Evolutionary conservation across 1,284 basidiomycete species (phyloP), one percentile per base, ranked within the genome.

Genomic region (Leccinum proliferum): DNA sequence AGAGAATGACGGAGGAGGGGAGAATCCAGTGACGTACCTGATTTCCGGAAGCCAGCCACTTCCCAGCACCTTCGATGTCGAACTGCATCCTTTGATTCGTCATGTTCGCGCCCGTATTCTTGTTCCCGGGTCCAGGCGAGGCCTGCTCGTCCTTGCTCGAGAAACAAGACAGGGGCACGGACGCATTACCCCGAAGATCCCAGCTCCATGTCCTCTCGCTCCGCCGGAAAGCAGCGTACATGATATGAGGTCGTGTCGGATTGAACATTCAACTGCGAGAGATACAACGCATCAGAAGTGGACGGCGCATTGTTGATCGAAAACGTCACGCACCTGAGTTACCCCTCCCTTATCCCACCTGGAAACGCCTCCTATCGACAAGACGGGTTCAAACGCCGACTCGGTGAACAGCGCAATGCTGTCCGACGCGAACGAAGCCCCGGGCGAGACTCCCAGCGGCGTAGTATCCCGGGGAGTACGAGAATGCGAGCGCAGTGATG

Each of bases 71-170:
- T 70, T 96, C 93, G 1, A 96, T 72, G 67, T 93, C 92, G 70
- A 96, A 96, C 32, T 78, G 74, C 18, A 89, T 76, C 65, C 84
- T 86, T 74, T 96, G 94, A 71, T 96, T 95, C 18, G 90, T 90
- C 57, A 66, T 41, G 32, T 58, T 29, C 25, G 11, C 21, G 18
- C 18, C 11, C 11, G n/a, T 48, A 18, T 48, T 48, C 6, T 59
- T 43, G 34, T 43, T 34, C 25, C 41, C 10, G 7, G 58, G 39
- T 29, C 34, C 50, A 18, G 52, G 18, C 1, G 59, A 46, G 7
- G 29, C 25, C 9, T 21, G 6, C 18, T 48, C 46, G 21, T 3
- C 11, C 15, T 0, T 32, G 58, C 21, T 60, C 65, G 64, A 71
- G 62, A 72, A 80, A 81, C 18, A 79, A 25, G 76, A 77, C 3